Evolutionary conservation across 108 stramenopile genomes (phyloP).

Genomic region (Nannochloropsis granulata): DNA sequence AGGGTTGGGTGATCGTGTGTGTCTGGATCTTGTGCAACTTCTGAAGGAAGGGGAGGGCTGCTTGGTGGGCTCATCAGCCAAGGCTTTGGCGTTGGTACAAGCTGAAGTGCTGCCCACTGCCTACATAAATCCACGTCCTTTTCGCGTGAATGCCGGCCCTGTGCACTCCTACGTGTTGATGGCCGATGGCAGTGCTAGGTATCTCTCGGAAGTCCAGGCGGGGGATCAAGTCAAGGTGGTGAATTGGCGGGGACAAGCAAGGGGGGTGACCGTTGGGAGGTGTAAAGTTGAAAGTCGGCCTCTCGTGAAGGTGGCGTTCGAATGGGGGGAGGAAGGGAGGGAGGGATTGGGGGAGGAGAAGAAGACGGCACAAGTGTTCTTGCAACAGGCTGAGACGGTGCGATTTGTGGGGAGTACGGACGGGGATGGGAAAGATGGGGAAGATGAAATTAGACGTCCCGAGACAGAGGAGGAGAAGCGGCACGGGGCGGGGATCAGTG

Average conservation of each 20-base stretch:
- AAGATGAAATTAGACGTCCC: neutral
- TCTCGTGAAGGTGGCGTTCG: slow-evolving; percentile 18
- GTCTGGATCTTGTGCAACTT: slow-evolving; percentile 20
- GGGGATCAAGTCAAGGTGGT: slow-evolving; percentile 11
- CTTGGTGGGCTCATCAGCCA: slow-evolving; percentile 21
- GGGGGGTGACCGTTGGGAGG: slow-evolving; percentile 8
- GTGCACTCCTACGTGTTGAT: slow-evolving; percentile 20
- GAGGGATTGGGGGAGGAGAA: neutral
- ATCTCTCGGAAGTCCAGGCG: slow-evolving; percentile 13
- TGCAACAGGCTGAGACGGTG: slow-evolving; percentile 29
- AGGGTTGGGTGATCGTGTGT: slow-evolving; percentile 24
- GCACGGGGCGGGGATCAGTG: neutral
- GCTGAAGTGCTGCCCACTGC: slow-evolving; percentile 17
- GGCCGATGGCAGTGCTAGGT: slow-evolving; percentile 14
- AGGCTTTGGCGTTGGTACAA: slow-evolving; percentile 16
- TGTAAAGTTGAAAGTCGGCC: slow-evolving; percentile 13
- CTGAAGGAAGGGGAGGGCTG: slow-evolving; percentile 15
- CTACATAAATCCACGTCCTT: slow-evolving; percentile 11
- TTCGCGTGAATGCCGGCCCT: slow-evolving; percentile 22
- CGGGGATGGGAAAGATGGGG: neutral
- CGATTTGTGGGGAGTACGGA: neutral
- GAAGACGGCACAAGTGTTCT: slow-evolving; percentile 11
- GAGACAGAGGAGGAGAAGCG: neutral
- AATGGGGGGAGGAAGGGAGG: neutral
- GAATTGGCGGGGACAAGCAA: neutral